Evolutionary conservation across 179 eudicot genomes (phyloP).

Genomic region (Pouteria campechiana): DNA sequence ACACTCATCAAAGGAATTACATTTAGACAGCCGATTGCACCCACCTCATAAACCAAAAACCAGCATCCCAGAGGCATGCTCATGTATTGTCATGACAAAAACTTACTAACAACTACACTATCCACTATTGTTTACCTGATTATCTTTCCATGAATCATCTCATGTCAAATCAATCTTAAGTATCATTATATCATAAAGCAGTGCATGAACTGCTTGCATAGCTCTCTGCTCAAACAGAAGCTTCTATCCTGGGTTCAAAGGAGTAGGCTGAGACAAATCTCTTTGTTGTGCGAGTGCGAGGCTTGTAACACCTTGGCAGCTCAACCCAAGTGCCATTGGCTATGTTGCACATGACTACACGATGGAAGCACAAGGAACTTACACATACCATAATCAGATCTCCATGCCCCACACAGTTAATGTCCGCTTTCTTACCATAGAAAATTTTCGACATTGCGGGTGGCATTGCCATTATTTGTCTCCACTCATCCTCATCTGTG

Average conservation of each 20-base stretch:
- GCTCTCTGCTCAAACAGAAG: constrained; percentile 10
- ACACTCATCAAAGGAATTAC: too few relatives aligned
- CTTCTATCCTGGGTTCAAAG: constrained; percentile 23
- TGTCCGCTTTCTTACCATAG: constrained; percentile 17
- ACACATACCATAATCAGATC: constrained; percentile 11
- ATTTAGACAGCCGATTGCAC: too few relatives aligned
- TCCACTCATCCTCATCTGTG: neutral
- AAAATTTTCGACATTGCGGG: constrained; percentile 12
- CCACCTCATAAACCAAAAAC: too few relatives aligned
- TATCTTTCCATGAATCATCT: too few relatives aligned
- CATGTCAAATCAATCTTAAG: too few relatives aligned
- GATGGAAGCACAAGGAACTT: constrained; percentile 2
- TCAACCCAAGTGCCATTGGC: constrained; percentile 13
- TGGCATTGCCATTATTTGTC: constrained; percentile 14
- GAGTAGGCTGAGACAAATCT: constrained; percentile 12
- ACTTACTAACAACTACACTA: too few relatives aligned
- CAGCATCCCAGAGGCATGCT: too few relatives aligned
- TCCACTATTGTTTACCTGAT: too few relatives aligned
- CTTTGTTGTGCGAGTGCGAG: neutral
- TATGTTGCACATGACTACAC: constrained; percentile 10
- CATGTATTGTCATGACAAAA: too few relatives aligned
- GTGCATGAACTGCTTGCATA: too few relatives aligned
- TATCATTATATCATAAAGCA: too few relatives aligned
- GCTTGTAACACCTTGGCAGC: constrained; percentile 2
- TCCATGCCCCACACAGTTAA: constrained; percentile 12